A percentile compares a stretch with the other conserved stretches of the same genome.
Conservation (phyloP, 495 filamentous ascomycete genomes). For the Massariosphaeria phaeospora region DNA sequence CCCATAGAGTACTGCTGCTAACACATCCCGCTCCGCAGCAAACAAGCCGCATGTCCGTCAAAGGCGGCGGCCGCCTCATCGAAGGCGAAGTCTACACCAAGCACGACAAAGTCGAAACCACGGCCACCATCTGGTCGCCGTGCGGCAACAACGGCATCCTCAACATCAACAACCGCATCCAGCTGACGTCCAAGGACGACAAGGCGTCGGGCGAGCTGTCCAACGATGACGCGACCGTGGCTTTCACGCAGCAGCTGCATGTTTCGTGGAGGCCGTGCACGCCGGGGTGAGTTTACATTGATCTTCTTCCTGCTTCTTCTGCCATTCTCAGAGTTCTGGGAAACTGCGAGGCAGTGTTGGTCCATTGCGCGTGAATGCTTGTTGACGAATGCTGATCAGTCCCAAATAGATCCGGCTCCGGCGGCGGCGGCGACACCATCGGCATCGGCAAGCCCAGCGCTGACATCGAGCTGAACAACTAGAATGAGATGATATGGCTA, state of each 20-base stretch:
- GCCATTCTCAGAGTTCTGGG: too few species aligned
- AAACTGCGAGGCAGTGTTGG: too few species aligned
- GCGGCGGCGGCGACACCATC: conserved; percentile 10
- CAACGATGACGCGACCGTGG: conserved; percentile 54
- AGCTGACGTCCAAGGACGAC: conserved; percentile 45
- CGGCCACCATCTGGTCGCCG: conserved; percentile 52
- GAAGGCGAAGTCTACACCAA: conserved; percentile 53
- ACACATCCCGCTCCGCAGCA: conserved; percentile 34
- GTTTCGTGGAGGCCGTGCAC: conserved; percentile 49
- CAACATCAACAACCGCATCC: conserved; percentile 58
- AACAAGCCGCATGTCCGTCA: conserved; percentile 49
- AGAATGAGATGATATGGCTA: neutral
- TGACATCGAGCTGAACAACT: conserved; percentile 1
- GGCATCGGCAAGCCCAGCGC: conserved; percentile 14
- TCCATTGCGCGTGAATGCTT: neutral
- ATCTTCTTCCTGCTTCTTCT: too few species aligned
- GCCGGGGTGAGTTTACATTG: conserved; percentile 25
- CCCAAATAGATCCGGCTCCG: neutral
- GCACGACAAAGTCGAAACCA: conserved; percentile 49
- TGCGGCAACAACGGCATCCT: conserved; percentile 54
- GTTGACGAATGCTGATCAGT: neutral
- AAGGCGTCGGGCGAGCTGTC: conserved; percentile 48
- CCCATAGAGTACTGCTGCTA: too few species aligned
- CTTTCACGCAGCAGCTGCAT: conserved; percentile 53
- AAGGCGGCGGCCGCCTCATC: conserved; percentile 43